phyloP scores from a whole-genome alignment of 1,284 basidiomycete genomes.

The Cutaneotrichosporon arboriforme region DNA sequence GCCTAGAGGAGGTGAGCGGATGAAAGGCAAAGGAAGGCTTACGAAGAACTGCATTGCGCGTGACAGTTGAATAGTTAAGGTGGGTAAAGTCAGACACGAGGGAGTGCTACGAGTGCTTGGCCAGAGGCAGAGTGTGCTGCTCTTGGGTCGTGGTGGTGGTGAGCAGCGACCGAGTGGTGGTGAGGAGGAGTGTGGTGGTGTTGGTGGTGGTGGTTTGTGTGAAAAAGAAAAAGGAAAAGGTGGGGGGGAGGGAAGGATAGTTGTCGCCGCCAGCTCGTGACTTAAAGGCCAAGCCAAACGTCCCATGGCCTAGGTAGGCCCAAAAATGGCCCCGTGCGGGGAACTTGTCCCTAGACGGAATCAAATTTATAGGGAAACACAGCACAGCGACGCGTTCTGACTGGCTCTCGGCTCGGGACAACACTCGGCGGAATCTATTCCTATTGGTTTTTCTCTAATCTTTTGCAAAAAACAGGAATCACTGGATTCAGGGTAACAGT shows the following conservation, averaged over 20 bases:
- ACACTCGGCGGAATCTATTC: no score
- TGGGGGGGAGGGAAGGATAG: neutral
- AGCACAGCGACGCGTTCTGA: no score
- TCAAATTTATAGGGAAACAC: no score
- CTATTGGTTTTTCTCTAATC: no score
- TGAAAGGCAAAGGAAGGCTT: neutral
- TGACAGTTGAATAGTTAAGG: slow-evolving; percentile 1
- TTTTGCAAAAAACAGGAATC: no score
- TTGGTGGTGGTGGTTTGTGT: neutral
- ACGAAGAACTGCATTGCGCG: neutral
- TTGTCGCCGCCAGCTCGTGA: no score
- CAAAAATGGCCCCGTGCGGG: no score
- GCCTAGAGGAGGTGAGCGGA: neutral
- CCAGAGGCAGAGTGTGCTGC: slow-evolving; percentile 15
- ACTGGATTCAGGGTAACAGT: no score
- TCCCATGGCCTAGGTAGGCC: no score
- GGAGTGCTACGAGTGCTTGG: neutral
- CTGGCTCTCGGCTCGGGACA: no score
- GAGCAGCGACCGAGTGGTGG: slow-evolving; percentile 6
- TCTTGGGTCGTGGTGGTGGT: neutral
- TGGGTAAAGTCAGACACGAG: slow-evolving; percentile 19
- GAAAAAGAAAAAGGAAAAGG: slow-evolving; percentile 8
- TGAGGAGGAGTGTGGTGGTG: neutral
- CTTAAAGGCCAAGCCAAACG: no score
- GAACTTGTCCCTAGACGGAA: no score